Evolutionary conservation across 495 filamentous ascomycete species (phyloP).

Genomic region (Lasiosphaeris hirsuta): DNA sequence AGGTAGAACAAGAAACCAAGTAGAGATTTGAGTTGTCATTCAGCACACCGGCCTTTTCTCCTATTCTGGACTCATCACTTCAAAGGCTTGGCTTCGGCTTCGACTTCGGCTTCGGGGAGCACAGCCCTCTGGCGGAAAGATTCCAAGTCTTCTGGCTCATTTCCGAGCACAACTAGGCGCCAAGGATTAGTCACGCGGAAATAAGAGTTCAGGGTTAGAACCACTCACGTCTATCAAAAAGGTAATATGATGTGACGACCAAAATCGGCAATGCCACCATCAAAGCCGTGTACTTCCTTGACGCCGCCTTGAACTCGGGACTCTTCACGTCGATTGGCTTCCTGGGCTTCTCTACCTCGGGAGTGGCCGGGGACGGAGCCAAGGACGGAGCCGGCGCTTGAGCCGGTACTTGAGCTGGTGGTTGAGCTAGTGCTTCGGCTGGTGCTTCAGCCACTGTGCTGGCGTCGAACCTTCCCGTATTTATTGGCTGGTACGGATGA

Average conservation of each 20-base stretch:
- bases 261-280: slow-evolving; percentile 46
- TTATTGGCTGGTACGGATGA: not conserved
- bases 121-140: not conserved
- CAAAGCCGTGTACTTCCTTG: slow-evolving; percentile 34
- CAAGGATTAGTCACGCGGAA: not conserved
- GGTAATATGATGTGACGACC: slow-evolving; percentile 42
- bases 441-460: not conserved
- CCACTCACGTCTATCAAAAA: slow-evolving; percentile 42
- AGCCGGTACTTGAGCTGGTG: not conserved
- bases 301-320: slow-evolving; percentile 39
- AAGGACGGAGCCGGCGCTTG: not conserved
- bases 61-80: too few relatives aligned
- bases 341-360: not conserved
- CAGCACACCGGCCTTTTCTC: not conserved
- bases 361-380: not conserved
- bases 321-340: slow-evolving; percentile 31
- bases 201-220: not conserved
- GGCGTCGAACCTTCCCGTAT: slow-evolving; percentile 5
- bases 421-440: not conserved
- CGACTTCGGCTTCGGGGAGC: not conserved
- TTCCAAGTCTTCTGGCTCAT: slow-evolving; percentile 12
- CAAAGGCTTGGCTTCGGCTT: not conserved
- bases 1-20: not conserved
- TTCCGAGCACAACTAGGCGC: slow-evolving; percentile 23
- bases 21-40: slow-evolving; percentile 2